Evolutionary conservation across 768 basidiomycete species (phyloP).

Genomic region (Boletus speciosus): DNA sequence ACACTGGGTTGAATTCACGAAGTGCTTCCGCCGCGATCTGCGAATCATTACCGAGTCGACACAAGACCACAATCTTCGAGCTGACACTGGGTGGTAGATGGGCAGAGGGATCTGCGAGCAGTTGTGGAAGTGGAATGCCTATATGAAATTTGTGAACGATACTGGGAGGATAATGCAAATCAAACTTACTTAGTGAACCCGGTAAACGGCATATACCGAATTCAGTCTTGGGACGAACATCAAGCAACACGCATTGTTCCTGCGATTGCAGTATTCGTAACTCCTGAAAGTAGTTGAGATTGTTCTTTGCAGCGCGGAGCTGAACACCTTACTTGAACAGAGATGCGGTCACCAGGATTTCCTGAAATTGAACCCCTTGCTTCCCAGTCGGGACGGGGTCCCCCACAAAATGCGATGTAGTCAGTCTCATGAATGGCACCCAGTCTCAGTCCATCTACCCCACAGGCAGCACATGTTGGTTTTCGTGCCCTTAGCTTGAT

Average conservation of each 20-base stretch:
- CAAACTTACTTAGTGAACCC: slow-evolving; percentile 61
- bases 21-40: slow-evolving; percentile 72
- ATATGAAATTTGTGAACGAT: slow-evolving; percentile 5
- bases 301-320: not conserved
- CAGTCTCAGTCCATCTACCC: slow-evolving; percentile 35
- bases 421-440: slow-evolving; percentile 56
- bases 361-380: slow-evolving; percentile 46
- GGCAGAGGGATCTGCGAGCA: slow-evolving; percentile 58
- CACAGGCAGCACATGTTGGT: slow-evolving; percentile 74
- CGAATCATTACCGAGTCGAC: slow-evolving; percentile 91
- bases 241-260: slow-evolving; percentile 48
- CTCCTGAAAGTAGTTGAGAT: slow-evolving; percentile 37
- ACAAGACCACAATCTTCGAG: slow-evolving; percentile 56
- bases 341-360: slow-evolving; percentile 40
- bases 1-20: slow-evolving; percentile 18
- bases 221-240: slow-evolving; percentile 77
- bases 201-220: slow-evolving; percentile 85
- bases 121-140: slow-evolving; percentile 73
- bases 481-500: slow-evolving; percentile 76
- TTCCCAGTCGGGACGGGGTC: slow-evolving; percentile 64
- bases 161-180: not conserved
- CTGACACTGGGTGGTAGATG: slow-evolving; percentile 31
- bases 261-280: slow-evolving; percentile 39
- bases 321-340: slow-evolving; percentile 36
- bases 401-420: slow-evolving; percentile 87